These are phyloP conservation scores for Oemleria cerasiformis DNA, from an alignment of 306 rosid species.

Conservation along the genomic window DNA sequence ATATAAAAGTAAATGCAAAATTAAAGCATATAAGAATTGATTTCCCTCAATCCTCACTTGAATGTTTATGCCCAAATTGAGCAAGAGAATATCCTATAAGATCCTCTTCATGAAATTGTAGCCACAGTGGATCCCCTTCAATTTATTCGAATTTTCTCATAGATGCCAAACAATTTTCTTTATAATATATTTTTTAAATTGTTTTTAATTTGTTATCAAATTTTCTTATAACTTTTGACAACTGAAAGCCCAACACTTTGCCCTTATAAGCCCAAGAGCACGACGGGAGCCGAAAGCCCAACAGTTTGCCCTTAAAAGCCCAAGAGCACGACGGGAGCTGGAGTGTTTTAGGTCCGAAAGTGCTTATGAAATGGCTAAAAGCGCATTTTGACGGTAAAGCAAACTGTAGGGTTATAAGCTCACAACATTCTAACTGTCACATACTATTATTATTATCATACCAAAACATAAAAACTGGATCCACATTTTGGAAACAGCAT, in stretches of 20 bases:
- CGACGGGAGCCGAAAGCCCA: background rate
- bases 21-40: background rate
- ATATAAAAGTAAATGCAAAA: background rate
- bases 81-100: constrained; percentile 2
- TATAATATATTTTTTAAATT: no score
- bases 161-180: background rate
- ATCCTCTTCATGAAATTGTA: background rate
- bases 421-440: background rate
- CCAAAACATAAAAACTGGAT: constrained; percentile 3
- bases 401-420: no score
- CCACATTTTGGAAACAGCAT: constrained; percentile 11
- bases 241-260: background rate
- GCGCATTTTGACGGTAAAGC: no score
- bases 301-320: background rate
- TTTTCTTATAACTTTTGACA: background rate
- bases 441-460: background rate
- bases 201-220: no score
- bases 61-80: background rate
- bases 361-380: no score
- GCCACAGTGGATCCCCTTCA: background rate
- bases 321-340: background rate
- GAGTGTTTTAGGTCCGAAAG: no score
- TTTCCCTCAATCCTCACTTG: background rate
- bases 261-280: background rate
- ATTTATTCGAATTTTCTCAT: background rate